Evolutionary conservation across 2,329 filamentous ascomycete genomes (phyloP).

Genomic region (Penicillium nordicum): DNA sequence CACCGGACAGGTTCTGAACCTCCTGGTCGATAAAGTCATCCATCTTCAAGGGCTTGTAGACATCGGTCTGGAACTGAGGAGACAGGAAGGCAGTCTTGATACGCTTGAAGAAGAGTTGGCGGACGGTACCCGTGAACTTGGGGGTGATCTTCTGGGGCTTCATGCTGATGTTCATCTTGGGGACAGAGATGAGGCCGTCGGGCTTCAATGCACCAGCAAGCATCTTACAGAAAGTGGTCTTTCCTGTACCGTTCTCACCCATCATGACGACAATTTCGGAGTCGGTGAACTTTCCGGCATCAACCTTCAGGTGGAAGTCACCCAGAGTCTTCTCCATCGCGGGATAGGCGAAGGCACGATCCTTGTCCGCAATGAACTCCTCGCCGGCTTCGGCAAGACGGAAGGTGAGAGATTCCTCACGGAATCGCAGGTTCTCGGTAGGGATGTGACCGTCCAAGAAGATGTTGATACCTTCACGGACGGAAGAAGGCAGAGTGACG

Average conservation of each 20-base stretch:
- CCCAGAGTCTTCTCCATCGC: conserved; percentile 90
- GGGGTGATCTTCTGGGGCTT: conserved; percentile 99
- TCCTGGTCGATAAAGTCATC: conserved; percentile 99
- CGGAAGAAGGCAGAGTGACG: conserved; percentile 89
- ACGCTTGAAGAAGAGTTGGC: conserved; percentile 99
- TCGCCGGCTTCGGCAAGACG: conserved; percentile 85
- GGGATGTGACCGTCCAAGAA: conserved; percentile 98
- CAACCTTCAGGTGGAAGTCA: conserved; percentile 77
- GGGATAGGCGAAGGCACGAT: conserved; percentile 81
- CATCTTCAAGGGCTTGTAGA: conserved; percentile 98
- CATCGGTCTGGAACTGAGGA: conserved; percentile 98
- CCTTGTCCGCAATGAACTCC: conserved; percentile 80
- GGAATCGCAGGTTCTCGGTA: conserved; percentile 97
- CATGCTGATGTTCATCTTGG: conserved; percentile 96
- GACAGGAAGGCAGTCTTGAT: conserved; percentile 96
- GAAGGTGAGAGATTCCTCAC: conserved; percentile 94
- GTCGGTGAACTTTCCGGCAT: conserved; percentile 85
- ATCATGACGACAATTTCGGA: conserved; percentile 99
- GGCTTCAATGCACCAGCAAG: conserved; percentile 91
- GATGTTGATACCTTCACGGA: conserved; percentile 98
- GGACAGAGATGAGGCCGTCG: conserved; percentile 72
- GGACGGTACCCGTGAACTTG: conserved; percentile 95
- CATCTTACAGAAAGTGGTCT: conserved; percentile 98
- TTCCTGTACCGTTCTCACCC: conserved; percentile 99
- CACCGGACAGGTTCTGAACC: conserved; percentile 97